Base-by-base conservation (phyloP, 1,284 basidiomycete species). In the Ustanciosporium gigantosporum region DNA sequence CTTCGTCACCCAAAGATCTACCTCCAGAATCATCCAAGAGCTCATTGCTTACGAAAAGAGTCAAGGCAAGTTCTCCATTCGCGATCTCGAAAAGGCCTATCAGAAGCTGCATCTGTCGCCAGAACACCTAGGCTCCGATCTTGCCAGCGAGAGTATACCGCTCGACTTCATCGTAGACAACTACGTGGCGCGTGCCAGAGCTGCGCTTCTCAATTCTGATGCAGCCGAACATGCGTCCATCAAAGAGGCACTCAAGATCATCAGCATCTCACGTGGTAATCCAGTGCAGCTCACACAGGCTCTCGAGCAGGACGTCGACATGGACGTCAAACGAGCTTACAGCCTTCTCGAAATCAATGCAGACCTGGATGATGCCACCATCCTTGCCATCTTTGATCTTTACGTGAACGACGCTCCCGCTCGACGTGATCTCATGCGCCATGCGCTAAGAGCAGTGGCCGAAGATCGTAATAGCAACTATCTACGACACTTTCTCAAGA, bases 291-390 rank as follows among this genome's bases (percentile, higher is more conserved):
- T 67, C 4, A 40, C 46, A 14, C 41, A 59, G 20, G 49, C 43
- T 22, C 34, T 53, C 14, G 38, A 53, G 11, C 47, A 56, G 20
- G 41, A 44, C 9, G 42, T 66, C 27, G 57, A 61, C 5, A 66
- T 90, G 84, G 86, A 84, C 34, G 84, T 86, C 5, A 84, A 85
- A 31, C 82, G 83, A 62, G 90, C 90, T 20, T 90, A 88, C 71
- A 80, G 82, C 44, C 85, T 86, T 31, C 81, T 93, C 34, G 88
- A 88, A 58, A 81, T 87, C 31, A 85, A 86, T 6, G 79, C 80
- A 39, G 86, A 86, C 14, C 82, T 86, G 6, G 88, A 90, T 41
- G 90, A 93, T 45, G 79, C 81, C 11, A 87, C 89, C 82, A 73
- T 92, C 25, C 82, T 89, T 42, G 86, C 85, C 2, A 82, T 90